These are phyloP conservation scores for Malus hybrid DNA, from an alignment of 331 rosid genomes.

Conservation along the genomic window DNA sequence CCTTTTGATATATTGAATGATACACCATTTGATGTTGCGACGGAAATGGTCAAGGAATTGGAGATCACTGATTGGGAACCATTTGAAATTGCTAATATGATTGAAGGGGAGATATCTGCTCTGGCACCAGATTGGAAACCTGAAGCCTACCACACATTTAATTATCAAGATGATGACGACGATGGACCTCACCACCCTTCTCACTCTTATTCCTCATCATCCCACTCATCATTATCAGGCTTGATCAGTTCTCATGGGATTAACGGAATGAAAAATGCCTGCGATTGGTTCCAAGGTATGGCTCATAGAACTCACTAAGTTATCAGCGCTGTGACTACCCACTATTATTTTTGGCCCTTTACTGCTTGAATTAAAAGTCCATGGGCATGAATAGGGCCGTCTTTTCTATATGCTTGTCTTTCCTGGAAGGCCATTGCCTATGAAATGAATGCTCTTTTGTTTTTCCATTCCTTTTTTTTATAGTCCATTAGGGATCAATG, in stretches of 20 bases:
- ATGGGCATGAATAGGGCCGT: no score
- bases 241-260: constrained; percentile 25
- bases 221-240: constrained; percentile 42
- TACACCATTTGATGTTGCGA: constrained; percentile 76
- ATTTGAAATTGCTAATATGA: constrained; percentile 70
- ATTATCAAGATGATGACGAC: constrained; percentile 40
- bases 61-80: constrained; percentile 82
- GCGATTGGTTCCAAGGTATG: constrained; percentile 57
- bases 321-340: background rate
- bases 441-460: background rate
- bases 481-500: background rate
- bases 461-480: background rate
- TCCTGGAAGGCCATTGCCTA: background rate
- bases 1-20: constrained; percentile 66
- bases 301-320: background rate
- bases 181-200: constrained; percentile 35
- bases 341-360: background rate
- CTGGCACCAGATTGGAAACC: constrained; percentile 52
- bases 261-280: constrained; percentile 30
- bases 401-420: background rate
- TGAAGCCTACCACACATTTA: constrained; percentile 28
- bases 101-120: constrained; percentile 63
- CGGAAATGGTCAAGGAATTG: constrained; percentile 88
- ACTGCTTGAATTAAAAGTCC: no score
- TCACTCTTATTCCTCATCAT: constrained; percentile 38